Conservation (phyloP, 805 yeast genomes). For the Clavispora santaluciae region DNA sequence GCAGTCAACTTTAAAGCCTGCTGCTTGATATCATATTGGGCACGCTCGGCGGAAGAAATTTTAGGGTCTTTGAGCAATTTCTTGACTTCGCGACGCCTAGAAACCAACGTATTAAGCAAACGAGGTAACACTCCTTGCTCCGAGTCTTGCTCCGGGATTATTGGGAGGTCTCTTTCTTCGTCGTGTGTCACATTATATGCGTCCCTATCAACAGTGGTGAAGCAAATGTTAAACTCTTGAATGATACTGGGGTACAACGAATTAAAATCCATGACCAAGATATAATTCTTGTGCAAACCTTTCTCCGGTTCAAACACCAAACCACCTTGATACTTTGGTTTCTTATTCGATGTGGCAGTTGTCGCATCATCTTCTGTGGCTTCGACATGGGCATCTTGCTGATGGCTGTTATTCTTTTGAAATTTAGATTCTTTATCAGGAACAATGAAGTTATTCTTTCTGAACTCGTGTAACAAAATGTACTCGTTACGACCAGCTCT, state of each 20-base stretch:
- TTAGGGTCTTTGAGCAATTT: conserved; percentile 72
- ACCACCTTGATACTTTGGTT: conserved; percentile 86
- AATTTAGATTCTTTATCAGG: conserved; percentile 71
- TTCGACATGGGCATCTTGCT: conserved; percentile 30
- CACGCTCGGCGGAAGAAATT: conserved; percentile 56
- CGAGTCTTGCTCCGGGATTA: conserved; percentile 54
- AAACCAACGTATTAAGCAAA: conserved; percentile 75
- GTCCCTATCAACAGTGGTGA: conserved; percentile 84
- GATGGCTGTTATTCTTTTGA: conserved; percentile 33
- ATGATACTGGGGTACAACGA: conserved; percentile 95
- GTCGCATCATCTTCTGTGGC: conserved; percentile 39
- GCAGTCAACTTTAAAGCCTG: conserved; percentile 96
- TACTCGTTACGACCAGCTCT: conserved; percentile 94
- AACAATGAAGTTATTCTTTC: conserved; percentile 70
- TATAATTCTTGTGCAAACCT: conserved; percentile 84
- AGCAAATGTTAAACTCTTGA: conserved; percentile 95
- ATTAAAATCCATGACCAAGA: conserved; percentile 96
- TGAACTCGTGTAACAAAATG: conserved; percentile 87
- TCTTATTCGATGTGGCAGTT: conserved; percentile 49
- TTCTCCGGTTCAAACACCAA: conserved; percentile 94
- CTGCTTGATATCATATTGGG: conserved; percentile 92
- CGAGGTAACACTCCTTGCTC: conserved; percentile 82
- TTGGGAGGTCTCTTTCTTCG: conserved; percentile 62
- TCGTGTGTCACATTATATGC: conserved; percentile 35
- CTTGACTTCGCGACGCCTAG: conserved; percentile 91